Conservation (phyloP, 176 grass and related monocot genomes). For the Poa pratensis region DNA sequence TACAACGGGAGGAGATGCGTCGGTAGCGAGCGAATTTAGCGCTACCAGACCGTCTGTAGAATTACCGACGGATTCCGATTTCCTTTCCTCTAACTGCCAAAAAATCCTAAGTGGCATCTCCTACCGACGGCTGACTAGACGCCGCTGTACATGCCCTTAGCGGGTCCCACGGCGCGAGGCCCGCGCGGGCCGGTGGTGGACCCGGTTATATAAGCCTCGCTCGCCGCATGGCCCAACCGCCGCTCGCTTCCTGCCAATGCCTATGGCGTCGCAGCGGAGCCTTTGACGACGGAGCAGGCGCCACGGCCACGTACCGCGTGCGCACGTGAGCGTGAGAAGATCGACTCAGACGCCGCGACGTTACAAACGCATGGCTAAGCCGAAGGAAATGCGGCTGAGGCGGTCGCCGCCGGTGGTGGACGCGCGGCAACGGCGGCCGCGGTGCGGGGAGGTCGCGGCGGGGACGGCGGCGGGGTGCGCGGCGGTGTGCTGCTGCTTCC, state of each 20-base stretch:
- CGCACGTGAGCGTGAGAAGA: neutral
- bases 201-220: slow-evolving; percentile 4
- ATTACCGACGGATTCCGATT: too few relatives aligned
- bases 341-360: neutral
- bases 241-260: neutral
- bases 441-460: slow-evolving; percentile 71
- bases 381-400: slow-evolving; percentile 18
- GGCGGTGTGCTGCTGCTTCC: slow-evolving; percentile 73
- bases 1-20: too few relatives aligned
- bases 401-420: slow-evolving; percentile 34
- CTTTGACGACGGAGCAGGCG: slow-evolving; percentile 30
- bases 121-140: too few relatives aligned
- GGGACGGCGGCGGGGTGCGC: slow-evolving; percentile 73
- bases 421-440: slow-evolving; percentile 33
- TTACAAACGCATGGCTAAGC: too few relatives aligned
- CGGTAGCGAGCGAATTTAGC: too few relatives aligned
- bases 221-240: slow-evolving; percentile 20
- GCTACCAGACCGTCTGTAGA: too few relatives aligned
- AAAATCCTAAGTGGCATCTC: too few relatives aligned
- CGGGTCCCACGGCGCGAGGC: slow-evolving; percentile 18
- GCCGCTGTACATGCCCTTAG: too few relatives aligned
- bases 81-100: too few relatives aligned
- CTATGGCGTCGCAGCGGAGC: neutral
- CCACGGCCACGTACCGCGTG: neutral
- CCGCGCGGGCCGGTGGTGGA: neutral